Evolutionary conservation across 108 stramenopile genomes (phyloP).

Genomic region (Nannochloropsis granulata): DNA sequence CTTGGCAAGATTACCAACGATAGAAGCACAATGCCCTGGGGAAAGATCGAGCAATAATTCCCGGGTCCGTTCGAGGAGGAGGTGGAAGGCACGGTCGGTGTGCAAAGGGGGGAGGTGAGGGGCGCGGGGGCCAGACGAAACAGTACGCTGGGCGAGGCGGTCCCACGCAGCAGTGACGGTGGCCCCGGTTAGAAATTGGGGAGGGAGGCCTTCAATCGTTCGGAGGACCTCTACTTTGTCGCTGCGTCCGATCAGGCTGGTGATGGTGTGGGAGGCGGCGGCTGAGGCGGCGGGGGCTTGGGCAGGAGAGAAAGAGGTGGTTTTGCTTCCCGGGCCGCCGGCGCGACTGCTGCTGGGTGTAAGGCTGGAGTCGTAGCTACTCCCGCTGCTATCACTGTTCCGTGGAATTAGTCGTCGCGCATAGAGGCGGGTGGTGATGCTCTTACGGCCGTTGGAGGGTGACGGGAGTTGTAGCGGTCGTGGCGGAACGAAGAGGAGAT

Average conservation of each 20-base stretch:
- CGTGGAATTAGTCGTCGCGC: too few species aligned
- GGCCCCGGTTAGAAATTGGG: background rate
- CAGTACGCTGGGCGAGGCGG: background rate
- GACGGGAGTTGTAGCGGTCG: too few species aligned
- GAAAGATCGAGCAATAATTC: background rate
- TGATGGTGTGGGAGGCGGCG: background rate
- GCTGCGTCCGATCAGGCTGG: background rate
- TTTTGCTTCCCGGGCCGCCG: background rate
- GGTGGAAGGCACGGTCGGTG: background rate
- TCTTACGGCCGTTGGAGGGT: too few species aligned
- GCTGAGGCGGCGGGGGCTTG: background rate
- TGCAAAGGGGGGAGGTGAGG: background rate
- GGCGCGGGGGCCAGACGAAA: background rate
- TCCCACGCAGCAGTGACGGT: background rate
- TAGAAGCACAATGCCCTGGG: background rate
- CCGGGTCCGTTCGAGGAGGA: background rate
- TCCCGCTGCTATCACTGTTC: too few species aligned
- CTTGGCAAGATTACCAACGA: background rate
- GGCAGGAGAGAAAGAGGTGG: background rate
- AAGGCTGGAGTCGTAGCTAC: too few species aligned
- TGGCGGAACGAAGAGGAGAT: too few species aligned
- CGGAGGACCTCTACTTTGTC: background rate
- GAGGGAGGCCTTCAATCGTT: background rate
- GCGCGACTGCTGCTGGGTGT: background rate
- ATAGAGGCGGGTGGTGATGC: too few species aligned